Evolutionary conservation across 2,329 filamentous ascomycete genomes (phyloP).

Genomic region (Coniochaeta sp.): DNA sequence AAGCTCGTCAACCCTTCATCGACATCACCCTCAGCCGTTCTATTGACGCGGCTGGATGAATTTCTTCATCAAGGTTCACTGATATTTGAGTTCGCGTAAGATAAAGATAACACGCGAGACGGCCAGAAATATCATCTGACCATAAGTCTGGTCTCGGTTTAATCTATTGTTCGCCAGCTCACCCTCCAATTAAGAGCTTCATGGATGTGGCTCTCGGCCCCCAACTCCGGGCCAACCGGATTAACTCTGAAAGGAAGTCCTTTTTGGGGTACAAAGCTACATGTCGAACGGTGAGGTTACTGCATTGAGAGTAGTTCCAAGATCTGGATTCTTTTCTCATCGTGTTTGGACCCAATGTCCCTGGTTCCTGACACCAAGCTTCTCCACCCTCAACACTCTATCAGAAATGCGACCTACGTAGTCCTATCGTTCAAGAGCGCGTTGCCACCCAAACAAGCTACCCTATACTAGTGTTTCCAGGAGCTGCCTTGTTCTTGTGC

Average conservation of each 20-base stretch:
- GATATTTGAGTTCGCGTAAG: not conserved
- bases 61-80: not conserved
- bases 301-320: not conserved
- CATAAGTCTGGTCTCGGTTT: not conserved
- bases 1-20: not conserved
- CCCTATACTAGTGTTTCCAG: not conserved
- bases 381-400: not conserved
- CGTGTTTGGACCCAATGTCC: not conserved
- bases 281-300: not conserved
- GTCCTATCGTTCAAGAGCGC: not conserved
- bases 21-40: not conserved
- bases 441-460: not conserved
- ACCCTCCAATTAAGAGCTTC: conserved; percentile 3
- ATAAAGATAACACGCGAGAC: conserved; percentile 1
- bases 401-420: not conserved
- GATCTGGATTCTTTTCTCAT: not conserved
- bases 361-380: not conserved
- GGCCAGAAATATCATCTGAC: not conserved
- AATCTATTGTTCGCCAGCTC: not conserved
- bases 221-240: conserved; percentile 4
- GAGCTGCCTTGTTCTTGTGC: not conserved
- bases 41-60: not conserved
- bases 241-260: conserved; percentile 1
- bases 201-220: conserved; percentile 1
- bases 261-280: not conserved